Percentiles rank a stretch among this genome's conserved stretches.
Evolutionary conservation across 768 basidiomycete genomes (phyloP).

Genomic region (Russula ochroleuca): DNA sequence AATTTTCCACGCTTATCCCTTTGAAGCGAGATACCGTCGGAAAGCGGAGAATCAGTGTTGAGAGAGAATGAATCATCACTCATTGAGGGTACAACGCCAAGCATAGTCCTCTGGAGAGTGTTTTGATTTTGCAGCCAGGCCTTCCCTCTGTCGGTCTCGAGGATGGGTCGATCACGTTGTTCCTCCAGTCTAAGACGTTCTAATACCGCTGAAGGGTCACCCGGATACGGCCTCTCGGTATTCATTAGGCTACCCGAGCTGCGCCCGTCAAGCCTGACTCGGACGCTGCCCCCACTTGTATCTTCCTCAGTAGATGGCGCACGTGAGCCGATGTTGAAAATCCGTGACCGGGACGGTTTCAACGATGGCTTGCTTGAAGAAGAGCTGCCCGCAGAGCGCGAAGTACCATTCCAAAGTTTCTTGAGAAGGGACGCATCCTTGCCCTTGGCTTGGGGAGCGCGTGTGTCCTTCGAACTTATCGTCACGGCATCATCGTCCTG

Average conservation of each 20-base stretch:
- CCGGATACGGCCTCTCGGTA: background rate
- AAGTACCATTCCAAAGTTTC: constrained; percentile 6
- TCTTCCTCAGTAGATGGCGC: constrained; percentile 8
- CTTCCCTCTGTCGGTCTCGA: constrained; percentile 10
- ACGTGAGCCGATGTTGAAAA: constrained; percentile 15
- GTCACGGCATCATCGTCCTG: constrained; percentile 72
- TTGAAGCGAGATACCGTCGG: constrained; percentile 17
- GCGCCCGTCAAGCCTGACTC: background rate
- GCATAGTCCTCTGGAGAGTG: background rate
- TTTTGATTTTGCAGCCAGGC: constrained; percentile 25
- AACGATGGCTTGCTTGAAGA: background rate
- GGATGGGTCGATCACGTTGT: constrained; percentile 1
- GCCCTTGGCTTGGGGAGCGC: constrained; percentile 25
- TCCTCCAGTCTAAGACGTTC: constrained; percentile 23
- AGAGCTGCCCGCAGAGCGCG: constrained; percentile 11
- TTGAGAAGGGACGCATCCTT: constrained; percentile 35
- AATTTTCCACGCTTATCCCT: constrained; percentile 18
- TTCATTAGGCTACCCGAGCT: background rate
- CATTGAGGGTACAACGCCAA: constrained; percentile 15
- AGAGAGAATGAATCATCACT: constrained; percentile 24
- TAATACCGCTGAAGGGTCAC: constrained; percentile 19
- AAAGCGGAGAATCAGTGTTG: constrained; percentile 22
- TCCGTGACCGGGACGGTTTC: constrained; percentile 20
- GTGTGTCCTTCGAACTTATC: constrained; percentile 64
- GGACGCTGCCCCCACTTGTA: background rate